Evolutionary conservation across 805 yeast species (phyloP).

Genomic region (Starmera caribaea): DNA sequence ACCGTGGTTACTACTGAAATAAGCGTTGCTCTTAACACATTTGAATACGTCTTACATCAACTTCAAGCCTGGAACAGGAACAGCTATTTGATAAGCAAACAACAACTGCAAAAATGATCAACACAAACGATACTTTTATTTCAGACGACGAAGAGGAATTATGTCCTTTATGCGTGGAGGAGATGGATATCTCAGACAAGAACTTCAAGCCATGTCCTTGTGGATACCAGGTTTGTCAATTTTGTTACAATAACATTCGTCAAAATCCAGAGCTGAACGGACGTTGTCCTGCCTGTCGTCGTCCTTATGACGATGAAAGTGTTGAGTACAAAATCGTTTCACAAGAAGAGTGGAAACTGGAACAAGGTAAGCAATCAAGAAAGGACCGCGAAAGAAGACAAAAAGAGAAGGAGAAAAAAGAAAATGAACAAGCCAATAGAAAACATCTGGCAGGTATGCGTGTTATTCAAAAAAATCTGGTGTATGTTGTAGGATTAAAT

Average conservation of each 20-base stretch:
- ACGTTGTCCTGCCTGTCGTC: constrained; percentile 94
- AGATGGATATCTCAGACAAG: constrained; percentile 92
- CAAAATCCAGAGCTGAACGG: constrained; percentile 94
- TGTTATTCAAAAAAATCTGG: constrained; percentile 96
- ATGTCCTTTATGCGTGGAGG: constrained; percentile 94
- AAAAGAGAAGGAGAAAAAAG: constrained; percentile 85
- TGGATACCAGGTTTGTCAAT: constrained; percentile 97
- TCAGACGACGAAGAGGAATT: constrained; percentile 77
- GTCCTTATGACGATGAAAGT: constrained; percentile 85
- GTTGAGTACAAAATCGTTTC: constrained; percentile 81
- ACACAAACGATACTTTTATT: constrained; percentile 42
- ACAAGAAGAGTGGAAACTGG: constrained; percentile 75
- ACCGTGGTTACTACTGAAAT: no score
- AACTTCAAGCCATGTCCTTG: constrained; percentile 99
- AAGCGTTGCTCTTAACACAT: no score
- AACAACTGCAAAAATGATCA: constrained; percentile 10
- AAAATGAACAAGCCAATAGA: constrained; percentile 71
- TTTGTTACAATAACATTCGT: constrained; percentile 93
- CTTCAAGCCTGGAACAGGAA: background rate
- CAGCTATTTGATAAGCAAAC: background rate
- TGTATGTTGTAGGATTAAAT: constrained; percentile 90
- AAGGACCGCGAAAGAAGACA: constrained; percentile 77
- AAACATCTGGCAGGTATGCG: constrained; percentile 94
- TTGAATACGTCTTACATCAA: no score
- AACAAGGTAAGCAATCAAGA: constrained; percentile 71